phyloP scores from a whole-genome alignment of 805 yeast genomes.

The Groenewaldozyma tartarivorans region DNA sequence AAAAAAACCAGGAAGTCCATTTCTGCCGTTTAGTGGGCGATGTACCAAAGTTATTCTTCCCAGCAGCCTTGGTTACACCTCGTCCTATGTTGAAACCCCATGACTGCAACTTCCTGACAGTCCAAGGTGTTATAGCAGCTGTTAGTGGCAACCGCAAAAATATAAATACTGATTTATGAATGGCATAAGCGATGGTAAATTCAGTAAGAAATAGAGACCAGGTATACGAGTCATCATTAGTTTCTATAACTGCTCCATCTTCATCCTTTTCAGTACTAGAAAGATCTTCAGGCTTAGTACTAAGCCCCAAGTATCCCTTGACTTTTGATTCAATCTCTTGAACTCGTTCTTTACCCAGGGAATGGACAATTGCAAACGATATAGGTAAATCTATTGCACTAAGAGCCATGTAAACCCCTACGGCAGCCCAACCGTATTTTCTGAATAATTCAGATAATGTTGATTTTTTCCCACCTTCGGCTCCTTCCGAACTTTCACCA shows the following conservation, averaged over 20 bases:
- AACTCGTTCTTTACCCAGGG: constrained; percentile 77
- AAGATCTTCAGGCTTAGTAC: constrained; percentile 27
- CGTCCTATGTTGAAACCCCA: constrained; percentile 76
- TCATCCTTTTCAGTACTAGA: constrained; percentile 9
- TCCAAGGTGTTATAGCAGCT: constrained; percentile 81
- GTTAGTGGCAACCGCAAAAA: constrained; percentile 81
- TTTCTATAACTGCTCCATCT: not conserved
- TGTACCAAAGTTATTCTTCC: constrained; percentile 43
- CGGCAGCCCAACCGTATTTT: constrained; percentile 85
- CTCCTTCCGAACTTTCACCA: too few species aligned
- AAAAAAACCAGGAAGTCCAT: constrained; percentile 47
- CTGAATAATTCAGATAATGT: constrained; percentile 53
- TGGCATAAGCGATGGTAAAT: constrained; percentile 81
- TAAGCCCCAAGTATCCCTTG: constrained; percentile 55
- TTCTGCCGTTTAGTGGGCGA: constrained; percentile 41
- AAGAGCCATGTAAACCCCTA: constrained; percentile 74
- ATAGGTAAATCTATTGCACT: constrained; percentile 71
- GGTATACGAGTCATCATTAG: constrained; percentile 4
- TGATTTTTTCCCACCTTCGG: constrained; percentile 5
- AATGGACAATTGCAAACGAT: constrained; percentile 74
- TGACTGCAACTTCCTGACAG: constrained; percentile 52
- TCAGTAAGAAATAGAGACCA: constrained; percentile 60
- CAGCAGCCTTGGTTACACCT: constrained; percentile 21
- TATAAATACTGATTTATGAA: constrained; percentile 72
- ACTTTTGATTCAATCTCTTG: constrained; percentile 52